Conservation (phyloP, 192 early-diverging fungal genomes). For the Entrophospora sp. region DNA sequence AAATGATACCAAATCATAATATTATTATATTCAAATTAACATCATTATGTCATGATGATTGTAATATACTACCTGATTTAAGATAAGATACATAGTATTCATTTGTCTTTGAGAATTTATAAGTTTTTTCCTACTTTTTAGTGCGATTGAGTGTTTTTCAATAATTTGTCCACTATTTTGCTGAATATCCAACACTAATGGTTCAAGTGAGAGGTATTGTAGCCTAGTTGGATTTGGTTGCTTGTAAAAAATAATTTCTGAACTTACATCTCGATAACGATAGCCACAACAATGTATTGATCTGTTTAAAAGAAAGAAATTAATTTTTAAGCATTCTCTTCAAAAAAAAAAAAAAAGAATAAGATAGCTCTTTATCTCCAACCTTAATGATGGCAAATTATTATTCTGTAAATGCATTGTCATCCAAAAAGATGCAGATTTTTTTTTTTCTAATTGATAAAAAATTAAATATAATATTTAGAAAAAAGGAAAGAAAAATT, state of each 20-base stretch:
- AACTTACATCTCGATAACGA: constrained; percentile 31
- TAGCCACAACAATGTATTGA: constrained; percentile 32
- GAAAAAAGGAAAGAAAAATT: neutral
- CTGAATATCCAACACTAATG: constrained; percentile 58
- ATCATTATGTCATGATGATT: neutral
- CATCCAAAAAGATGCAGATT: constrained; percentile 33
- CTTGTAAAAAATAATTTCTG: constrained; percentile 47
- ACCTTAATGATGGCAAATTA: constrained; percentile 33
- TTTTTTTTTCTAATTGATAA: constrained; percentile 22
- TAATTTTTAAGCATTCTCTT: neutral
- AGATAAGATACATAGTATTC: constrained; percentile 33
- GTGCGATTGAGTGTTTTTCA: constrained; percentile 25
- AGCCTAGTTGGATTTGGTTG: constrained; percentile 47
- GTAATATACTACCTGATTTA: constrained; percentile 58
- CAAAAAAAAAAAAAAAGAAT: neutral
- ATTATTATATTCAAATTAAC: neutral
- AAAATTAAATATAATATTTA: neutral
- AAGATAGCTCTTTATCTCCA: no score
- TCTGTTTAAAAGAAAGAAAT: constrained; percentile 1
- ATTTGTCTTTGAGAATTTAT: constrained; percentile 26
- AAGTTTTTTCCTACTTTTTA: constrained; percentile 31
- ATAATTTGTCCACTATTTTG: constrained; percentile 25
- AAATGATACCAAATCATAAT: neutral
- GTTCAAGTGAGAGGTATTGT: constrained; percentile 61
- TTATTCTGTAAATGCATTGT: constrained; percentile 32